Base-by-base conservation (phyloP, 139 green algal species). In the Chlorella sp. region DNA sequence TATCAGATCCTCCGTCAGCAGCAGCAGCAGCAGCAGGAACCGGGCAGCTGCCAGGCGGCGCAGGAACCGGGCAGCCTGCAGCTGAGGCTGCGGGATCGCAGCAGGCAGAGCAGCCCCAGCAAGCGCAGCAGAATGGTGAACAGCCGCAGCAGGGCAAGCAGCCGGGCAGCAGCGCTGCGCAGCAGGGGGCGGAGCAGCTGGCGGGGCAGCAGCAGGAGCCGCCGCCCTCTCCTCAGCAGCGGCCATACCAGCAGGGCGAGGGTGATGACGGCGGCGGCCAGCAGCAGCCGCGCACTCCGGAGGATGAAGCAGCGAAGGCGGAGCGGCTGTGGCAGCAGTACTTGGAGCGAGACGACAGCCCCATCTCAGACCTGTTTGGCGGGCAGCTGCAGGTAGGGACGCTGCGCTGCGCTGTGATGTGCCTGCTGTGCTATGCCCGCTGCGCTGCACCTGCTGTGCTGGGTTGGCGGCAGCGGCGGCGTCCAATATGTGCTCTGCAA, bases 341-440 rank as follows among this genome's bases (percentile, higher is more conserved):
- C 72, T 70, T 85, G 18, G 47, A 39, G 38, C 79, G 79, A 2
- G 84, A 88, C 47, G 41, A 75, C 57, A 90, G 75, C 34, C 67
- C 80, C 71, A 87, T 94, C 68, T 87, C 82, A 0, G 90, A 94
- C 68, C 70, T 92, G 6, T 94, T 94, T 83, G 47, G 82, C 6
- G 91, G 91, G 1, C 91, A 92, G 88, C 78, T 93, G 76, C 90
- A 91, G 87, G 81, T 80, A 36, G 16, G 80, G 7, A 0, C 63
- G 15, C 0, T 20, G 28, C 44, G 44, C 7, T 9, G 44, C 9
- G 44, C 44, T 15, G 38, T 55, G 72, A 18, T 51, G 68, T 60
- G 68, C 30, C 0, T 39, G 68, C 68, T 51, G 68, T 51, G 44
- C 44, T 51, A 9, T 9, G 44, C 44, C 9, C 68, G 0, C 70